Conservation (phyloP, 1,284 basidiomycete genomes). For the Laetiporus sulphureus region DNA sequence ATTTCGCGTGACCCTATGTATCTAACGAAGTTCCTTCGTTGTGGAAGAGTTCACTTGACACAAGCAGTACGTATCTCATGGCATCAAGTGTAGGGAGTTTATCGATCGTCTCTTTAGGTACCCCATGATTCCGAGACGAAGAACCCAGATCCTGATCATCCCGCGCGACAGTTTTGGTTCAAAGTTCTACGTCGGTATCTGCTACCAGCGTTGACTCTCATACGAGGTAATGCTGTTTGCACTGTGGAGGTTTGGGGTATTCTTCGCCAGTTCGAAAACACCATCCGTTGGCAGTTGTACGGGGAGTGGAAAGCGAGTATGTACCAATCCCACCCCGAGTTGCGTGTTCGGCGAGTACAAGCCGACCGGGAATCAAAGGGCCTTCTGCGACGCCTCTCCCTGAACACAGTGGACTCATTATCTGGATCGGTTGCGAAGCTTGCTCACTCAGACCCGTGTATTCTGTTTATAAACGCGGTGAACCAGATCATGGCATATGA, state of each 20-base stretch:
- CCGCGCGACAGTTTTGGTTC: constrained; percentile 72
- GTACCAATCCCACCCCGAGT: constrained; percentile 68
- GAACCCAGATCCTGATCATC: constrained; percentile 49
- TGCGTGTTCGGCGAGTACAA: constrained; percentile 65
- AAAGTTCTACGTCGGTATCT: constrained; percentile 75
- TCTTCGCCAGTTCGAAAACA: constrained; percentile 71
- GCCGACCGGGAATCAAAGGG: constrained; percentile 76
- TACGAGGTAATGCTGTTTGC: constrained; percentile 80
- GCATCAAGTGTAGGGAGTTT: too few relatives aligned
- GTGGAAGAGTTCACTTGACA: constrained; percentile 23
- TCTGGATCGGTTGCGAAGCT: constrained; percentile 91
- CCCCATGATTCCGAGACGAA: constrained; percentile 49
- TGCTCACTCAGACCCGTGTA: constrained; percentile 89
- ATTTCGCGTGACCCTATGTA: constrained; percentile 65
- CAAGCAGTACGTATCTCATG: not conserved
- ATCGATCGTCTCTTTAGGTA: constrained; percentile 31
- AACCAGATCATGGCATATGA: constrained; percentile 97
- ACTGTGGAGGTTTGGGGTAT: constrained; percentile 87
- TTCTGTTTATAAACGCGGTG: constrained; percentile 87
- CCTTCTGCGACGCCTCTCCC: constrained; percentile 76
- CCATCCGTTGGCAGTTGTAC: constrained; percentile 83
- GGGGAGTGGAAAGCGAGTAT: constrained; percentile 88
- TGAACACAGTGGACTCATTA: constrained; percentile 74
- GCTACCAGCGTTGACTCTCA: constrained; percentile 83
- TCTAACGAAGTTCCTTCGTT: constrained; percentile 54